Evolutionary conservation across 2,329 filamentous ascomycete genomes (phyloP).

Genomic region (Orbilia brochopaga): DNA sequence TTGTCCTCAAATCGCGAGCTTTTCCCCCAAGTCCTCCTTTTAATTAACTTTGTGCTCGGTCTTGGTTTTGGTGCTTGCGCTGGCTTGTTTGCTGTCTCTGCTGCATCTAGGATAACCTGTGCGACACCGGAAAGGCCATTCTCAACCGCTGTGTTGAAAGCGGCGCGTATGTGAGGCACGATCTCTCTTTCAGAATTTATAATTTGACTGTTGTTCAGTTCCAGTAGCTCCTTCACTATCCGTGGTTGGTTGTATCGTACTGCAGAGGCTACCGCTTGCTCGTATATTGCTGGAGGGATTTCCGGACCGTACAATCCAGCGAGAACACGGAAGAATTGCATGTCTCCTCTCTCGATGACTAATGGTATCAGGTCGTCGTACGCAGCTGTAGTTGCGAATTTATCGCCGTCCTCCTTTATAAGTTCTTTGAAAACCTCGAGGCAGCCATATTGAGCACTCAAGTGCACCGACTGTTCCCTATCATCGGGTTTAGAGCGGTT

Average conservation of each 20-base stretch:
- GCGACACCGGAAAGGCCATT: neutral
- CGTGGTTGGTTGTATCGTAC: constrained; percentile 1
- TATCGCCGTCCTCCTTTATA: neutral
- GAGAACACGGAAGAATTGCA: neutral
- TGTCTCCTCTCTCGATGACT: neutral
- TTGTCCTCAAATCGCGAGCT: neutral
- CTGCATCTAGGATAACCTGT: neutral
- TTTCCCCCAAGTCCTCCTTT: neutral
- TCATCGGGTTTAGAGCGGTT: neutral
- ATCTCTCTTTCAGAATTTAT: neutral
- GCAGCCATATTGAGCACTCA: neutral
- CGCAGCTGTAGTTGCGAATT: neutral
- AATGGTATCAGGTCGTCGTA: neutral
- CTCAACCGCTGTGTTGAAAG: neutral
- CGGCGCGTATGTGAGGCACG: neutral
- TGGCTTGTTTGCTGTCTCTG: neutral
- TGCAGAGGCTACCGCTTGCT: neutral
- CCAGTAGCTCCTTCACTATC: neutral
- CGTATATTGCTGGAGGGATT: neutral
- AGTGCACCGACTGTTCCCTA: neutral
- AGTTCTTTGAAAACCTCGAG: neutral
- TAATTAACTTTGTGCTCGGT: neutral
- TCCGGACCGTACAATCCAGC: neutral
- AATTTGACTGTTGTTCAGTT: neutral
- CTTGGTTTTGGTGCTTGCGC: neutral